Evolutionary conservation across 2,329 filamentous ascomycete genomes (phyloP).

Genomic region (Decorospora gaudefroyi): DNA sequence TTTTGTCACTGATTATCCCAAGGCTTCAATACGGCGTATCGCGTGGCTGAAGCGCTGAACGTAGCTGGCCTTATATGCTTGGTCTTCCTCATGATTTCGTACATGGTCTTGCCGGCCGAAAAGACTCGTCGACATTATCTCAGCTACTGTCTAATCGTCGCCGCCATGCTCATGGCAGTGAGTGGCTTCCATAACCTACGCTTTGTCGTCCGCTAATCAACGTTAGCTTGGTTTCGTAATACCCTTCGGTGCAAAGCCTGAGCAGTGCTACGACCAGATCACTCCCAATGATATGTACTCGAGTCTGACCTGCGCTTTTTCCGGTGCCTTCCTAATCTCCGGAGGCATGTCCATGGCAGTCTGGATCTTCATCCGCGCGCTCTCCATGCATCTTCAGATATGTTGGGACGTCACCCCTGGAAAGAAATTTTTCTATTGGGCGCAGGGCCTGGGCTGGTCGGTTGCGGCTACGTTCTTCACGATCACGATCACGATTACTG

Average conservation of each 20-base stretch:
- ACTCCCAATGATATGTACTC: slow-evolving; percentile 92
- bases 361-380: slow-evolving; percentile 87
- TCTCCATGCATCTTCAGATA: slow-evolving; percentile 95
- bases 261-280: slow-evolving; percentile 86
- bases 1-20: slow-evolving; percentile 2
- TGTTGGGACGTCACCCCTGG: slow-evolving; percentile 96
- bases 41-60: slow-evolving; percentile 79
- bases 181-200: slow-evolving; percentile 46
- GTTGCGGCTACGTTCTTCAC: slow-evolving; percentile 76
- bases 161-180: slow-evolving; percentile 78
- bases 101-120: slow-evolving; percentile 77
- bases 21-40: slow-evolving; percentile 62
- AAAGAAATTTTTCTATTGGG: slow-evolving; percentile 83
- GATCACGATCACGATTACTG: slow-evolving; percentile 79
- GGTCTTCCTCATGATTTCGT: slow-evolving; percentile 77
- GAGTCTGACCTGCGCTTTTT: slow-evolving; percentile 80
- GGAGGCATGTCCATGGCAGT: slow-evolving; percentile 83
- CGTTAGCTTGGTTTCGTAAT: slow-evolving; percentile 86
- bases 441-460: slow-evolving; percentile 81
- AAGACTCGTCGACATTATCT: slow-evolving; percentile 93
- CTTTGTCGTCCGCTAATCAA: slow-evolving; percentile 9
- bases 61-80: slow-evolving; percentile 73
- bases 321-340: slow-evolving; percentile 81
- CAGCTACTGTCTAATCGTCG: slow-evolving; percentile 81
- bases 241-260: slow-evolving; percentile 75